Evolutionary conservation across 164 flowering plant genomes (phyloP).

Genomic region (Magnolia sinica): DNA sequence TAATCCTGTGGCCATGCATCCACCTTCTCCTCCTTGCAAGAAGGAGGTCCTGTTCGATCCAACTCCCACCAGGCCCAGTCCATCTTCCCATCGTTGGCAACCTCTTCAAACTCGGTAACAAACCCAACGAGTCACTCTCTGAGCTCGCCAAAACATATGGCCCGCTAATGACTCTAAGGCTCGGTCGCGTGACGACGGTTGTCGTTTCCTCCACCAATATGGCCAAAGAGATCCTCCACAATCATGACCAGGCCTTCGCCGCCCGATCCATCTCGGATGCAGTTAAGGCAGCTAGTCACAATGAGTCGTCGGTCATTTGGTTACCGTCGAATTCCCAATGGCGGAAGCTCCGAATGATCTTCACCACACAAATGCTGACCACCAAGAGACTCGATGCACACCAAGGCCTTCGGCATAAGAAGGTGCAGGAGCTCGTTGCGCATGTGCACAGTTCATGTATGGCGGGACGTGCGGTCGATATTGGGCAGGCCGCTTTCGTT

Average conservation of each 20-base stretch:
- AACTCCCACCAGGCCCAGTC: constrained; percentile 27
- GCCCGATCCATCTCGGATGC: constrained; percentile 22
- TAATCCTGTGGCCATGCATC: neutral
- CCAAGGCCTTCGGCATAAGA: constrained; percentile 16
- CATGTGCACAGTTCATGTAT: neutral
- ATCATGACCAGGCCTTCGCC: constrained; percentile 24
- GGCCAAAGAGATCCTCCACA: constrained; percentile 32
- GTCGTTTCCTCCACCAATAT: constrained; percentile 11
- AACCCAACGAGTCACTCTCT: constrained; percentile 17
- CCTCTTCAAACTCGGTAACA: constrained; percentile 20
- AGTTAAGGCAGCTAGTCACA: constrained; percentile 14
- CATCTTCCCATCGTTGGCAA: constrained; percentile 24
- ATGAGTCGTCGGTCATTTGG: constrained; percentile 15
- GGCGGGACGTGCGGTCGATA: constrained; percentile 15
- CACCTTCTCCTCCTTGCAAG: neutral
- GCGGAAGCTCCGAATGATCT: constrained; percentile 29
- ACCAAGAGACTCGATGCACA: constrained; percentile 21
- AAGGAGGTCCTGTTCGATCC: neutral
- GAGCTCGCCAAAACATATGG: constrained; percentile 18
- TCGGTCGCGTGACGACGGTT: constrained; percentile 15
- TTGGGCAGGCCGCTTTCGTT: constrained; percentile 32
- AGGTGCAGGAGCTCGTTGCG: constrained; percentile 26
- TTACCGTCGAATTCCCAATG: constrained; percentile 18
- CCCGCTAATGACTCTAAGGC: constrained; percentile 22
- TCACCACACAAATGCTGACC: constrained; percentile 23